Evolutionary conservation across 345 rosid species (phyloP).

Genomic region (Camelina neglecta): DNA sequence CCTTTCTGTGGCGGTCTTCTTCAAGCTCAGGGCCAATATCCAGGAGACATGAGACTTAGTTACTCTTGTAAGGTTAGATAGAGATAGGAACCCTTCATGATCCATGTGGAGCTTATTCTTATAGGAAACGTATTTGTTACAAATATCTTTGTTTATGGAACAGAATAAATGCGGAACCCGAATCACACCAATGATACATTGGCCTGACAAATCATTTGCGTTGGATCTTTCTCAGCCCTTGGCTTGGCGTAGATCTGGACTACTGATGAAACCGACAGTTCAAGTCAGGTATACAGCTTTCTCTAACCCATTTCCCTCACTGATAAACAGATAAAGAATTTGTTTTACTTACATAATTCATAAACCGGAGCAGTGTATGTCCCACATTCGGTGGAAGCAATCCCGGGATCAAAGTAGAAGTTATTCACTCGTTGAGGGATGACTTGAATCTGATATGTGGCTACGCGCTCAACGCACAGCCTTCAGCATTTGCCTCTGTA

Average conservation of each 20-base stretch:
- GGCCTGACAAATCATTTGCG: slow-evolving; percentile 90
- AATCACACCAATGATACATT: slow-evolving; percentile 80
- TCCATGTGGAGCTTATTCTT: slow-evolving; percentile 1
- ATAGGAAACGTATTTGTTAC: background rate
- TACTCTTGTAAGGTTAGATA: slow-evolving; percentile 78
- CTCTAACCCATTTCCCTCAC: background rate
- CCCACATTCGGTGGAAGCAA: slow-evolving; percentile 90
- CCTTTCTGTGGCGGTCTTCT: slow-evolving; percentile 92
- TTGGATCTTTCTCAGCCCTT: slow-evolving; percentile 77
- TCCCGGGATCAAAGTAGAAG: slow-evolving; percentile 76
- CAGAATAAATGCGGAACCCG: slow-evolving; percentile 92
- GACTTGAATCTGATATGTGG: slow-evolving; percentile 77
- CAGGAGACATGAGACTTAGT: slow-evolving; percentile 97
- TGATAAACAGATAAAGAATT: background rate
- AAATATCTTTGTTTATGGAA: slow-evolving; percentile 27
- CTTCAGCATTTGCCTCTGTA: slow-evolving; percentile 74
- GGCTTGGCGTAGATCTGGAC: slow-evolving; percentile 94
- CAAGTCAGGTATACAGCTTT: slow-evolving; percentile 67
- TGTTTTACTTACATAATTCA: background rate
- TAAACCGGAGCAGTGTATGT: slow-evolving; percentile 55
- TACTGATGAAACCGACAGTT: slow-evolving; percentile 80
- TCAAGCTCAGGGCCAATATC: slow-evolving; percentile 97
- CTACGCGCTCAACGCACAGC: slow-evolving; percentile 57
- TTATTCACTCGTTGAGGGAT: slow-evolving; percentile 74
- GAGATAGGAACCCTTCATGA: background rate